phyloP scores from a whole-genome alignment of 2,329 filamentous ascomycete species.

The Cladobotryum mycophilum region DNA sequence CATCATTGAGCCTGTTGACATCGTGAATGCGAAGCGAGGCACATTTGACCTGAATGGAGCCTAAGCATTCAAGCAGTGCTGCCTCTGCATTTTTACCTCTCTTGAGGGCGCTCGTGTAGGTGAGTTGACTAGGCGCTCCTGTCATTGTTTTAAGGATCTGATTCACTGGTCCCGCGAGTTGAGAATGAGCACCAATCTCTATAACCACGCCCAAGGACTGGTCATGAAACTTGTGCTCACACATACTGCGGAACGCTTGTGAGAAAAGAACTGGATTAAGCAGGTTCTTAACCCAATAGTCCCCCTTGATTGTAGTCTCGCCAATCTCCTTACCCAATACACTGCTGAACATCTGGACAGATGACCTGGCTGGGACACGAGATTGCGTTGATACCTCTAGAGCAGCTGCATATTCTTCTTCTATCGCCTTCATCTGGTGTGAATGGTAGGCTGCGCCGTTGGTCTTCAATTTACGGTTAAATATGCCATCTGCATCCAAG shows the following conservation, averaged over 20 bases:
- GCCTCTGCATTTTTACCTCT: too few relatives aligned
- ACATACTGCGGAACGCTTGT: neutral
- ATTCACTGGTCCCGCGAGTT: neutral
- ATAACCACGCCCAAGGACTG: neutral
- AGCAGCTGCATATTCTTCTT: too few relatives aligned
- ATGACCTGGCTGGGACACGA: too few relatives aligned
- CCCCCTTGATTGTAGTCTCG: neutral
- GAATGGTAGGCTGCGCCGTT: too few relatives aligned
- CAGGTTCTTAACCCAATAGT: slow-evolving; percentile 1
- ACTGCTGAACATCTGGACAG: too few relatives aligned
- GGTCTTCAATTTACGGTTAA: too few relatives aligned
- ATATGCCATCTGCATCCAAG: too few relatives aligned
- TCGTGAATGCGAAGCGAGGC: slow-evolving; percentile 18
- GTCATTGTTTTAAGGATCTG: neutral
- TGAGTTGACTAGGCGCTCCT: neutral
- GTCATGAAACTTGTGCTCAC: neutral
- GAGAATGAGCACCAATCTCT: neutral
- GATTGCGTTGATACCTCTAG: too few relatives aligned
- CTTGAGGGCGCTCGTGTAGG: too few relatives aligned
- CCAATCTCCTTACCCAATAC: neutral
- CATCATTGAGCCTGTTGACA: neutral
- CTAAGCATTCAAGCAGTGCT: too few relatives aligned
- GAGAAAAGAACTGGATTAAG: neutral
- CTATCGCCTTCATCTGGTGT: too few relatives aligned
- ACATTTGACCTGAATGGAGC: slow-evolving; percentile 2